These are phyloP conservation scores for Emmonsiellopsis sp. DNA, from an alignment of 2,329 filamentous ascomycete genomes.

Conservation along the genomic window DNA sequence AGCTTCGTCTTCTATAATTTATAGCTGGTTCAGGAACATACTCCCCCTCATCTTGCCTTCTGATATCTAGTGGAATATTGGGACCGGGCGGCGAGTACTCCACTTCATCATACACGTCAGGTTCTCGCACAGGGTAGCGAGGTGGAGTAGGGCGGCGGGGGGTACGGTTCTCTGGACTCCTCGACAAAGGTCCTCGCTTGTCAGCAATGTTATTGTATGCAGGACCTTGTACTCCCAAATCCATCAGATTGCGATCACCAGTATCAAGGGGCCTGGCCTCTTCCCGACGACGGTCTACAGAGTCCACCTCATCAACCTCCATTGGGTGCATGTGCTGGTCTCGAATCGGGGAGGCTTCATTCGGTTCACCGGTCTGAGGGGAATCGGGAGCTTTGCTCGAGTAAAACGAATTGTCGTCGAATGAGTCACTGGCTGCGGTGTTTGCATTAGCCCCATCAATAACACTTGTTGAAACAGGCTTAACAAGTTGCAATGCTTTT, in stretches of 20 bases:
- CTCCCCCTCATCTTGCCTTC: conserved; percentile 18
- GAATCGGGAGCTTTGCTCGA: conserved; percentile 84
- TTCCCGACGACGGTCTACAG: conserved; percentile 26
- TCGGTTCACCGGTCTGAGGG: conserved; percentile 37
- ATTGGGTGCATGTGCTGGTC: conserved; percentile 17
- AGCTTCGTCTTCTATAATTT: conserved; percentile 31
- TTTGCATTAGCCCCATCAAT: conserved; percentile 50
- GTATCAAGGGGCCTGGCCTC: conserved; percentile 30
- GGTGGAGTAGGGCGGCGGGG: conserved; percentile 12
- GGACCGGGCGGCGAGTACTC: conserved; percentile 42
- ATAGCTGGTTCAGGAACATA: conserved; percentile 16
- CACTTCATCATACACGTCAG: conserved; percentile 35
- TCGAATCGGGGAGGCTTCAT: conserved; percentile 20
- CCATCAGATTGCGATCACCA: conserved; percentile 27
- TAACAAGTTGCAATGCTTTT: conserved; percentile 62
- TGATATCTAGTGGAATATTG: conserved; percentile 24
- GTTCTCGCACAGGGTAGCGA: conserved; percentile 16
- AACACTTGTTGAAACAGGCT: conserved; percentile 52
- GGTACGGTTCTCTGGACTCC: conserved; percentile 19
- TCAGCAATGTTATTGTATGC: conserved; percentile 26
- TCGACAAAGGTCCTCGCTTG: conserved; percentile 23
- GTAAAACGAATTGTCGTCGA: conserved; percentile 92
- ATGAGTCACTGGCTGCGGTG: conserved; percentile 65
- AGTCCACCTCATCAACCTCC: conserved; percentile 23
- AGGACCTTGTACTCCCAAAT: conserved; percentile 32